Evolutionary conservation across 306 rosid genomes (phyloP).

Genomic region (Arachis stenosperma): DNA sequence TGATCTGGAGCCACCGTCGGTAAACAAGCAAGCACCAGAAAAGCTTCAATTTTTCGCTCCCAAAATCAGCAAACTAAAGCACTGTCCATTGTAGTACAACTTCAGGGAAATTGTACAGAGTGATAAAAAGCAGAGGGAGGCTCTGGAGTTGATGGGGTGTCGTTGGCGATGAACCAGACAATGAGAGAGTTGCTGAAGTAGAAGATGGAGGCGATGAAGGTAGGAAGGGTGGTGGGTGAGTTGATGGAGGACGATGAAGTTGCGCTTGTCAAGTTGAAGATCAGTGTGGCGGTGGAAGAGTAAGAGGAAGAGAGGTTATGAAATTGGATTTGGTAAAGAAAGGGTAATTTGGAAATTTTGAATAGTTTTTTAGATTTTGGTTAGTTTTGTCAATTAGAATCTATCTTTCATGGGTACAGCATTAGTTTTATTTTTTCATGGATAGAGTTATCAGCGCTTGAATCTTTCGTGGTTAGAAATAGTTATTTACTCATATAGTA

Average conservation of each 20-base stretch:
- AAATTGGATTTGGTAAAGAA: too few species aligned
- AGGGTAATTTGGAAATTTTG: too few species aligned
- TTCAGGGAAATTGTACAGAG: constrained; percentile 75
- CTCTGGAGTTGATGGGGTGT: constrained; percentile 51
- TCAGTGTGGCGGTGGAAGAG: too few species aligned
- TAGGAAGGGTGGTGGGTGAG: constrained; percentile 54
- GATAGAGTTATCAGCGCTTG: too few species aligned
- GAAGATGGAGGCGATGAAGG: constrained; percentile 58
- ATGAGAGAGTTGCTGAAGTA: constrained; percentile 58
- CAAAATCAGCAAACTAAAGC: constrained; percentile 79
- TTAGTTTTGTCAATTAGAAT: too few species aligned
- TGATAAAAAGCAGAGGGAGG: constrained; percentile 55
- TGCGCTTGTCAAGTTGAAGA: too few species aligned
- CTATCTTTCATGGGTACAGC: too few species aligned
- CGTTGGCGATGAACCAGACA: constrained; percentile 64
- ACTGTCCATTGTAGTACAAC: constrained; percentile 86
- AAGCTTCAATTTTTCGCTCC: constrained; percentile 90
- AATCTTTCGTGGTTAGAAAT: too few species aligned
- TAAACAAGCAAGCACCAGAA: constrained; percentile 89
- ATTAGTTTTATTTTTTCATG: too few species aligned
- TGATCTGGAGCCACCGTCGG: constrained; percentile 81
- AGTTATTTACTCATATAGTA: too few species aligned
- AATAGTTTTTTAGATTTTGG: too few species aligned
- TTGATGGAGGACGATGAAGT: constrained; percentile 23
- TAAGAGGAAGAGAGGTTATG: too few species aligned